These are phyloP conservation scores for Tarenaya hassleriana DNA, from an alignment of 345 rosid species.

Conservation along the genomic window DNA sequence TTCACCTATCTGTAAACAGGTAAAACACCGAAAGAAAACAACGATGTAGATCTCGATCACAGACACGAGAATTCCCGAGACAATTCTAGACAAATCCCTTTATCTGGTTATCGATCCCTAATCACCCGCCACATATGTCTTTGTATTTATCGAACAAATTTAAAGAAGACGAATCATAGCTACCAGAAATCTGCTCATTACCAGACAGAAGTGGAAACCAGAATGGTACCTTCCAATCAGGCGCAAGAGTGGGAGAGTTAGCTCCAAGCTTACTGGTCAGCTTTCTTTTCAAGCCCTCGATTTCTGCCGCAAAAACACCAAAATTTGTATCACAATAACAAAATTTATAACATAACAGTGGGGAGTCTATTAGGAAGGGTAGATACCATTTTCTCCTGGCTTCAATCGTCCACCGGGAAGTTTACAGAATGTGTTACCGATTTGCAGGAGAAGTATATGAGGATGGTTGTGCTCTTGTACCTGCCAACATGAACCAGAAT, in stretches of 20 bases:
- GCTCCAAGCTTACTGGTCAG: conserved; percentile 95
- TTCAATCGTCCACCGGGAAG: conserved; percentile 97
- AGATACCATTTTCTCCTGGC: conserved; percentile 93
- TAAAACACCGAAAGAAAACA: not conserved
- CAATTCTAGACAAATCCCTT: not conserved
- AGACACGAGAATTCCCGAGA: not conserved
- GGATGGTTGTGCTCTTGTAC: conserved; percentile 98
- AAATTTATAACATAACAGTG: not conserved
- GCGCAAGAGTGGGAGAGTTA: conserved; percentile 65
- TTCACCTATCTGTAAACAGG: conserved; percentile 68
- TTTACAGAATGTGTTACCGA: conserved; percentile 95
- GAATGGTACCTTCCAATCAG: conserved; percentile 81
- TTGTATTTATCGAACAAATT: conserved; percentile 7
- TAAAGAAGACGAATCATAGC: not conserved
- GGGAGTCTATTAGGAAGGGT: conserved; percentile 4
- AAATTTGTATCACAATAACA: conserved; percentile 7
- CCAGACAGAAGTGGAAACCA: conserved; percentile 10
- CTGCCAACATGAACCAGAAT: conserved; percentile 38
- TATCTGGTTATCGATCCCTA: not conserved
- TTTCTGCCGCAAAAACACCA: conserved; percentile 44
- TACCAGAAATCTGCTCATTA: conserved; percentile 1
- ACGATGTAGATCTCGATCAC: conserved; percentile 1
- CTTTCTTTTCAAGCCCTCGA: conserved; percentile 91
- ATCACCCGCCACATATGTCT: not conserved
- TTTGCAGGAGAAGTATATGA: conserved; percentile 91